Evolutionary conservation across 352 stramenopile species (phyloP).

Genomic region (Pythium graminicola): DNA sequence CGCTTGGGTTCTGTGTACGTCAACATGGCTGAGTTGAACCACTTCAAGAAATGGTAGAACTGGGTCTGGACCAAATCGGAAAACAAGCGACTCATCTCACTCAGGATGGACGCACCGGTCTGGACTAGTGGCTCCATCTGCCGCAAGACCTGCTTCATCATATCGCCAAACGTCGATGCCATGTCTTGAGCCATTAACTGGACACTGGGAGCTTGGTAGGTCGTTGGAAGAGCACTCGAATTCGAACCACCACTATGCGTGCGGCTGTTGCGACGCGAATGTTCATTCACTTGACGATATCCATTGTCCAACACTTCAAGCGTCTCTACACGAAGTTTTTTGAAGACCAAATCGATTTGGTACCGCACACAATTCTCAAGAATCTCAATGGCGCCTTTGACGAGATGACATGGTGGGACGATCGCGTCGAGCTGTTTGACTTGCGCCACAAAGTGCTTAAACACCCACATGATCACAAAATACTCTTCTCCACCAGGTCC

Average conservation of each 20-base stretch:
- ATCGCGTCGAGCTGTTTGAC: slow-evolving; percentile 50
- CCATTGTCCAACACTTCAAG: slow-evolving; percentile 47
- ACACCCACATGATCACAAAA: slow-evolving; percentile 74
- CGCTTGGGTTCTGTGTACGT: slow-evolving; percentile 69
- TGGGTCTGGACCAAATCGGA: slow-evolving; percentile 73
- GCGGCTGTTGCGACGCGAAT: slow-evolving; percentile 27
- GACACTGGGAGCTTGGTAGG: slow-evolving; percentile 33
- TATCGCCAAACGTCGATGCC: slow-evolving; percentile 50
- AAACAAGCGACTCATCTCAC: slow-evolving; percentile 66
- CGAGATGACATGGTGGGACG: slow-evolving; percentile 48
- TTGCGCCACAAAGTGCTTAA: slow-evolving; percentile 67
- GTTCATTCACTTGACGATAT: slow-evolving; percentile 38
- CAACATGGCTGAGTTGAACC: slow-evolving; percentile 60
- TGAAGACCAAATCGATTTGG: slow-evolving; percentile 73
- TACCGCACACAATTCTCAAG: slow-evolving; percentile 65
- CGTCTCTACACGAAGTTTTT: slow-evolving; percentile 48
- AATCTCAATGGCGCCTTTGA: slow-evolving; percentile 40
- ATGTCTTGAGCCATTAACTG: slow-evolving; percentile 48
- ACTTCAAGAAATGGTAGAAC: slow-evolving; percentile 79
- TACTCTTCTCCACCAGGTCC: slow-evolving; percentile 42
- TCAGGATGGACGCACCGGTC: slow-evolving; percentile 53
- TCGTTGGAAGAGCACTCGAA: slow-evolving; percentile 11
- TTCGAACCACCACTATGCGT: slow-evolving; percentile 12
- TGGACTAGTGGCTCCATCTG: slow-evolving; percentile 76
- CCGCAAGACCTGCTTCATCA: slow-evolving; percentile 71